phyloP scores from a whole-genome alignment of 192 early-diverging fungal genomes.

The Oehlia diaphana region DNA sequence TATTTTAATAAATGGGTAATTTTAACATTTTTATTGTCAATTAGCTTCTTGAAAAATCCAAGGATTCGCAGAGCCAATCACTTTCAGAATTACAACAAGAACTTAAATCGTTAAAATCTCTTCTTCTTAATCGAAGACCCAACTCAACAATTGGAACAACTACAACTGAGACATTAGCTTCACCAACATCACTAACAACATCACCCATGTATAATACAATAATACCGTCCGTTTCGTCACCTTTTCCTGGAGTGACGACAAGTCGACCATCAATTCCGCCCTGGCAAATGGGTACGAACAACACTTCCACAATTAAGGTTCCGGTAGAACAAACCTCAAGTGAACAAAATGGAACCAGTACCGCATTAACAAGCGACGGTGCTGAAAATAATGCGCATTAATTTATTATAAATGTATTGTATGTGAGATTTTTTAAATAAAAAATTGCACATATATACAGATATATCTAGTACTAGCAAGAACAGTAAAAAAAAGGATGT shows the following conservation, averaged over 20 bases:
- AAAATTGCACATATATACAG: background rate
- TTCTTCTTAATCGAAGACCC: conserved; percentile 78
- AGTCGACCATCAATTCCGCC: conserved; percentile 4
- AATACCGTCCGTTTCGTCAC: conserved; percentile 28
- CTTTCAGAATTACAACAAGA: conserved; percentile 87
- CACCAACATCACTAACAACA: conserved; percentile 20
- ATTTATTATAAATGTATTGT: background rate
- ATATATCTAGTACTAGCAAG: background rate
- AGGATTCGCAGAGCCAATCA: conserved; percentile 65
- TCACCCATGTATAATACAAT: background rate
- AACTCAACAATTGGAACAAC: conserved; percentile 13
- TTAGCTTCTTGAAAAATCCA: conserved; percentile 72
- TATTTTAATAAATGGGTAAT: conserved; percentile 1
- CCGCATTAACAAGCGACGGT: background rate
- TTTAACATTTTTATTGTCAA: background rate
- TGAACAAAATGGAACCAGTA: background rate
- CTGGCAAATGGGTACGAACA: conserved; percentile 23
- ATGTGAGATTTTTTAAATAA: background rate
- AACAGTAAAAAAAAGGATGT: background rate
- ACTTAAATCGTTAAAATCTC: conserved; percentile 89
- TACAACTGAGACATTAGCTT: conserved; percentile 17
- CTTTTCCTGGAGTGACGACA: conserved; percentile 13
- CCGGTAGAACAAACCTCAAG: background rate
- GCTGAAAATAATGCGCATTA: background rate
- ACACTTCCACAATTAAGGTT: background rate